Conservation (phyloP, 306 rosid genomes). For the Begonia masoniana region DNA sequence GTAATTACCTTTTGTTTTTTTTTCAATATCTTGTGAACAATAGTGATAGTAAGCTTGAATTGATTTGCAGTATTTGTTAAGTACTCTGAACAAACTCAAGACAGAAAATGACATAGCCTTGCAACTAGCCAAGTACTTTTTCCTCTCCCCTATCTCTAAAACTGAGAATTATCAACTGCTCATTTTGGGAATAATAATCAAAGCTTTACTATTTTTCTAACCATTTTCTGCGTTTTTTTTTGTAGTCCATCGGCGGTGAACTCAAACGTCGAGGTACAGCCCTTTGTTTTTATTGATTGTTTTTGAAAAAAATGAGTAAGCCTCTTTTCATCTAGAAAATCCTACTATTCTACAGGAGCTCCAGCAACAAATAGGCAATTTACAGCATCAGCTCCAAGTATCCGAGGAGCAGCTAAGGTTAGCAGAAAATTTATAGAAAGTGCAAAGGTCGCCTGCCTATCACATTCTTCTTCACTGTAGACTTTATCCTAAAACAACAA, state of each 20-base stretch:
- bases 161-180: background rate
- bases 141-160: slow-evolving; percentile 2
- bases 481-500: background rate
- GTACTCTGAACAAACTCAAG: slow-evolving; percentile 29
- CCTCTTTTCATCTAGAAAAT: background rate
- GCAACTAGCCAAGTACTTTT: slow-evolving; percentile 28
- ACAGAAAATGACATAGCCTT: slow-evolving; percentile 35
- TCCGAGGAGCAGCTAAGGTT: slow-evolving; percentile 78
- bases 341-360: slow-evolving; percentile 36
- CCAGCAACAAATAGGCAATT: slow-evolving; percentile 46
- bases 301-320: too few relatives aligned
- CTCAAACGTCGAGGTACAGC: slow-evolving; percentile 31
- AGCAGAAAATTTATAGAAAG: background rate
- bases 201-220: background rate
- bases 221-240: background rate
- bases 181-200: background rate
- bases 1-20: too few relatives aligned
- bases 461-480: background rate
- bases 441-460: background rate
- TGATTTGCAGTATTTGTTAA: slow-evolving; percentile 27
- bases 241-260: slow-evolving; percentile 23
- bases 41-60: background rate
- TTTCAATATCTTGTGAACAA: background rate
- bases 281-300: too few relatives aligned
- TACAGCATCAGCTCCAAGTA: slow-evolving; percentile 71